Base-by-base conservation (phyloP, 2,329 filamentous ascomycete genomes). In the Cercospora sojina region DNA sequence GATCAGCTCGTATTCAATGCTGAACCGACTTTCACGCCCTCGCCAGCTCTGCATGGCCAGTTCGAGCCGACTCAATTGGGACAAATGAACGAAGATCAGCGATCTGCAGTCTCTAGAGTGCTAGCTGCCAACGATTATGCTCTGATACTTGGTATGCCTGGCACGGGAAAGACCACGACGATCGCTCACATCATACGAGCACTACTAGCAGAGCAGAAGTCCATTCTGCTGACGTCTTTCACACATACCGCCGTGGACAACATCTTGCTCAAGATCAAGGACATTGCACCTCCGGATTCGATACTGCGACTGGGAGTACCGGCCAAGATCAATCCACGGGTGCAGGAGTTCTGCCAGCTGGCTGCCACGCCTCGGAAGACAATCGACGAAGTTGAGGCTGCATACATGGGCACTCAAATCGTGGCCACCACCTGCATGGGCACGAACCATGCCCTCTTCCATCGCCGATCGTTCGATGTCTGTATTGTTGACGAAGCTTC, bases 201-300 rank as follows among this genome's bases (percentile, higher is more conserved):
- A 0, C 83, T 99, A 31, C 90, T 95, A 5, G 88, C 90, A 0
- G 91, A 96, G 77, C 91, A 92, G 10, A 98, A 98, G 80, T 96
- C 91, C 64, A 93, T 99, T 13, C 83, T 99, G 6, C 82, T 99
- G 47, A 96, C 95, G 0, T 97, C 93, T 0, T 98, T 98, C 77
- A 99, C 95, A 0, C 95, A 99, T 76, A 97, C 93, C 0, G 95
- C 95, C 3, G 95, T 99, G 3, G 95, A 99, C 85, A 99, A 99
- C 71, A 99, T 99, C 73, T 82, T 99, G 6, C 83, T 99, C 67
- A 99, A 99, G 79, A 88, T 99, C 64, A 90, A 90, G 61, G 82
- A 90, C 23, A 70, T 77, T 25, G 75, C 73, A 4, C 75, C 72
- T 5, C 59, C 69, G 25, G 91, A 94, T 71, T 87, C 87, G 8